Percentiles rank a stretch among this genome's conserved stretches.
phyloP scores from a whole-genome alignment of 2,329 filamentous ascomycete genomes.

The Cordyceps tenuipes region DNA sequence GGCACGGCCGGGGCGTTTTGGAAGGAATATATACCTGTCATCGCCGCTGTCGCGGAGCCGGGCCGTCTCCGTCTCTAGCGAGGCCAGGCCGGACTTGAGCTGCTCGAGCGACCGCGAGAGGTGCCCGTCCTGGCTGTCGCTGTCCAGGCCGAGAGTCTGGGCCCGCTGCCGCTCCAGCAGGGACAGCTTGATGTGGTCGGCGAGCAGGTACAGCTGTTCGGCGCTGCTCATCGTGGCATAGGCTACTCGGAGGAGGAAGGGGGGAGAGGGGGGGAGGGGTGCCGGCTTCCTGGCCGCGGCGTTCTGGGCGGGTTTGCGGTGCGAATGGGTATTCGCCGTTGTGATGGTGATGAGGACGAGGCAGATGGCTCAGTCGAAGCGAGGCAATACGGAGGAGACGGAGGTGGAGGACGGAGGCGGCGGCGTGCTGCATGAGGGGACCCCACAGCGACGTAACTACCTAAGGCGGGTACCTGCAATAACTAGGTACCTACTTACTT shows the following conservation, averaged over 20 bases:
- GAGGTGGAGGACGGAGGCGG: not conserved
- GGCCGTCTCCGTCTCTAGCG: slow-evolving; percentile 55
- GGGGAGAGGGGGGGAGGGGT: not conserved
- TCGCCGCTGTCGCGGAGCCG: slow-evolving; percentile 57
- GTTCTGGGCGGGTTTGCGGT: no score
- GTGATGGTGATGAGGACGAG: no score
- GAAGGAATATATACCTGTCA: slow-evolving; percentile 39
- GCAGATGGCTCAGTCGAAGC: not conserved
- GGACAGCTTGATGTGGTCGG: slow-evolving; percentile 94
- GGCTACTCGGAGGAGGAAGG: not conserved
- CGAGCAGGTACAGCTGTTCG: slow-evolving; percentile 81
- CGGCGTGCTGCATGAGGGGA: not conserved
- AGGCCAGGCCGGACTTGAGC: slow-evolving; percentile 69
- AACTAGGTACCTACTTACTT: no score
- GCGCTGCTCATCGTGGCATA: slow-evolving; percentile 30
- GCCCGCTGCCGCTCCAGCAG: slow-evolving; percentile 86
- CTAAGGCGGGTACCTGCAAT: no score
- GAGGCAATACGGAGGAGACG: not conserved
- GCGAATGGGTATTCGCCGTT: not conserved
- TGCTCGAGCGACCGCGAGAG: slow-evolving; percentile 84
- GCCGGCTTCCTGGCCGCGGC: no score
- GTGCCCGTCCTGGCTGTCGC: slow-evolving; percentile 76
- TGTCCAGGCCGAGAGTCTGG: slow-evolving; percentile 68
- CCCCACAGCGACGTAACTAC: not conserved
- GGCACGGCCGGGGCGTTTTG: no score